Evolutionary conservation across 768 basidiomycete genomes (phyloP).

Genomic region (Rhodotorula toruloides): DNA sequence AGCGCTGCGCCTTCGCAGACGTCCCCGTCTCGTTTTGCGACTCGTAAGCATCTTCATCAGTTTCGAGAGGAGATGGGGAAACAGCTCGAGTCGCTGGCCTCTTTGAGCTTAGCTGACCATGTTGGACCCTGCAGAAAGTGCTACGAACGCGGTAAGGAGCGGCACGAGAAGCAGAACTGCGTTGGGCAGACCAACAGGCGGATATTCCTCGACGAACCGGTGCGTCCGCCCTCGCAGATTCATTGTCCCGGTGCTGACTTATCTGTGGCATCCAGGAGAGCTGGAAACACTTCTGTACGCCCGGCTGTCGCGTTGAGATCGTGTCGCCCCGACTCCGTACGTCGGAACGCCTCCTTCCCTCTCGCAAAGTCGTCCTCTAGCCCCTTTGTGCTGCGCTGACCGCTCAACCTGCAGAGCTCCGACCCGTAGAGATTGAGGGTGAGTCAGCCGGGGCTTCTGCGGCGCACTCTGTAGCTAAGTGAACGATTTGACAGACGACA

Average conservation of each 20-base stretch:
- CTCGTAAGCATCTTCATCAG: not conserved
- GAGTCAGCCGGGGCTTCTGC: not conserved
- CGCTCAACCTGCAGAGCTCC: not conserved
- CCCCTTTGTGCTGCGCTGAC: too few species aligned
- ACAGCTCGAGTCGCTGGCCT: not conserved
- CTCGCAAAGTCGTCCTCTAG: too few species aligned
- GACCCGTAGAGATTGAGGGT: conserved; percentile 1
- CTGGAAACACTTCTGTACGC: conserved; percentile 17
- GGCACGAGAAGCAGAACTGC: not conserved
- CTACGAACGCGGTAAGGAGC: not conserved
- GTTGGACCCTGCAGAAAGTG: not conserved
- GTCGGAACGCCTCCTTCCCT: not conserved
- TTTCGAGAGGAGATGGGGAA: too few species aligned
- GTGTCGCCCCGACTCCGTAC: conserved; percentile 7
- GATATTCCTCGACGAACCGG: not conserved
- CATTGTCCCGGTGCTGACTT: too few species aligned
- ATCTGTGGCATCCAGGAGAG: not conserved
- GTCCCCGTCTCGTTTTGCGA: not conserved
- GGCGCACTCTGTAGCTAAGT: not conserved
- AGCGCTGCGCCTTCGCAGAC: not conserved
- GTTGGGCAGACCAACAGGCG: not conserved
- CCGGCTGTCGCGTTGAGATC: conserved; percentile 1
- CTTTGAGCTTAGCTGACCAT: not conserved
- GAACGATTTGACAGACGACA: not conserved
- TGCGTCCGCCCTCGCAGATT: not conserved